Percentiles rank a stretch among this genome's conserved stretches.
Conservation (phyloP, 208 protist species). For the Naegleria gruberi region DNA sequence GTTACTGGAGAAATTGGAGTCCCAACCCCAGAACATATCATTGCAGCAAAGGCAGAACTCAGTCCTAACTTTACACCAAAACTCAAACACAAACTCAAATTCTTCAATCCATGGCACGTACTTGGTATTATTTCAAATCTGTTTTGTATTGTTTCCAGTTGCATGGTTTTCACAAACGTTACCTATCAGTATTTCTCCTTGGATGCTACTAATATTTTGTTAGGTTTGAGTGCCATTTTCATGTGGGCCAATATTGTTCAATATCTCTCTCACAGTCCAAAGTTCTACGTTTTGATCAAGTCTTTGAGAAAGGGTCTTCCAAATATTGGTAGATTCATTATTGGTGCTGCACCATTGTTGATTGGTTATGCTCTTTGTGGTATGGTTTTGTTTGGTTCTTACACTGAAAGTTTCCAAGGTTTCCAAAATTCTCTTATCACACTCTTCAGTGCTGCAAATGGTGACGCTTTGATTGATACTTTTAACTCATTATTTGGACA, state of each 20-base stretch:
- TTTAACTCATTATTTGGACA: neutral
- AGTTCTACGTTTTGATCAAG: conserved; percentile 15
- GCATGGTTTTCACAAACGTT: neutral
- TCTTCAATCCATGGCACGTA: neutral
- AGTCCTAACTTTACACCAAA: neutral
- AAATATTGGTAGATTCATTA: conserved; percentile 14
- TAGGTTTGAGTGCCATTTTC: conserved; percentile 1
- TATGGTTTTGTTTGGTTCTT: conserved; percentile 18
- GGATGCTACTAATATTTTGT: neutral
- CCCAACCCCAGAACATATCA: neutral
- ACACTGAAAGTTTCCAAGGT: conserved; percentile 1
- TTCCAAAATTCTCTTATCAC: neutral
- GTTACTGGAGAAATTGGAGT: neutral
- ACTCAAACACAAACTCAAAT: neutral
- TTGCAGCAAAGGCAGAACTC: neutral
- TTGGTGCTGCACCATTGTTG: neutral
- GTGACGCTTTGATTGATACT: neutral
- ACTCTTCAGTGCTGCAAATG: neutral
- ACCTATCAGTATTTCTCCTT: neutral
- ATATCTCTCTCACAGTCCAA: conserved; percentile 6
- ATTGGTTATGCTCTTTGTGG: conserved; percentile 19
- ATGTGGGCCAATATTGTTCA: conserved; percentile 9
- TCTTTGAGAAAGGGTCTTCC: neutral
- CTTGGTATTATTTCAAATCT: neutral
- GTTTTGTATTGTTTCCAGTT: neutral